These are phyloP conservation scores for Fraxinus quadrangulata DNA, from an alignment of 257 asterid genomes.

Conservation along the genomic window DNA sequence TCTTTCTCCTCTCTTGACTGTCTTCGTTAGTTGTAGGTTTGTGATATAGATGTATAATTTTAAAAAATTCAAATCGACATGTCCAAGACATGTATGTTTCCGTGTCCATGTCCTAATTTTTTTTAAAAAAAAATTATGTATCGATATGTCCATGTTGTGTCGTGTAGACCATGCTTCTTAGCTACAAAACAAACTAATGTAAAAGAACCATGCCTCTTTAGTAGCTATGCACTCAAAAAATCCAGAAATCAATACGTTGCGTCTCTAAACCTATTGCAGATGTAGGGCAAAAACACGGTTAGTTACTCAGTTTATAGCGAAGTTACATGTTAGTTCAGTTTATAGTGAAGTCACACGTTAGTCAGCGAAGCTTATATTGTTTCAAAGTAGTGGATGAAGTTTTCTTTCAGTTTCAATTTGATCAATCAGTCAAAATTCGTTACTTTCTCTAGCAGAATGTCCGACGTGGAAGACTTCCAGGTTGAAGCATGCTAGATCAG, in stretches of 20 bases:
- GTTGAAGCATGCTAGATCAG: not conserved
- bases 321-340: not conserved
- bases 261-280: not conserved
- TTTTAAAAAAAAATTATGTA: no score
- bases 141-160: no score
- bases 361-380: no score
- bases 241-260: not conserved
- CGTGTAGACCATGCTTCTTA: no score
- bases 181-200: no score
- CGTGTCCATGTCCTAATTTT: no score
- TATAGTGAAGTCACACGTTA: not conserved
- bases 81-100: no score
- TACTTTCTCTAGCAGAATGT: not conserved
- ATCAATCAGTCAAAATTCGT: not conserved
- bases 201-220: not conserved
- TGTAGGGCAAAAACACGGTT: not conserved
- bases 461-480: not conserved
- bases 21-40: no score
- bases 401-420: not conserved
- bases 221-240: not conserved
- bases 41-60: no score
- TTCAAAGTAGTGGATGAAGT: not conserved
- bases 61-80: no score
- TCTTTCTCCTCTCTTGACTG: no score
- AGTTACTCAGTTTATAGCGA: no score